These are phyloP conservation scores for Protomyces gravidus DNA, from an alignment of 1,139 yeast species.

Conservation along the genomic window DNA sequence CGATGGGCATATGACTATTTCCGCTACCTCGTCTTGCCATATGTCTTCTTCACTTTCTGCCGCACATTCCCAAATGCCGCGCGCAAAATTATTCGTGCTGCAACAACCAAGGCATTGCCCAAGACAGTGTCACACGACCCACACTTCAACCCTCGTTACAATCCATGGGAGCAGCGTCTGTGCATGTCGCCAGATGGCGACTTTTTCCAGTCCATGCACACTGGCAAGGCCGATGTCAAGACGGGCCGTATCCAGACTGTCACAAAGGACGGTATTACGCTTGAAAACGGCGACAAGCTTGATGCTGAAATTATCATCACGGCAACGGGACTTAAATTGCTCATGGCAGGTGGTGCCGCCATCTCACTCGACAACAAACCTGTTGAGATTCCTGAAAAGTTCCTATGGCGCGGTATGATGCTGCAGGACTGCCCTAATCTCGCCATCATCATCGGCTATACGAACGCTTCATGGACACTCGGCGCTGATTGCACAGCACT, in stretches of 20 bases:
- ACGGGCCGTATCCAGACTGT: constrained; percentile 43
- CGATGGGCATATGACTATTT: constrained; percentile 1
- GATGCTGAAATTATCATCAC: constrained; percentile 45
- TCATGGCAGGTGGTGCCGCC: constrained; percentile 17
- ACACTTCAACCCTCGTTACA: constrained; percentile 17
- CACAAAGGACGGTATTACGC: constrained; percentile 43
- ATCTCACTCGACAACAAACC: constrained; percentile 8
- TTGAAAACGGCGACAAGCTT: constrained; percentile 44
- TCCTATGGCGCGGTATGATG: constrained; percentile 22
- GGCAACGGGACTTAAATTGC: constrained; percentile 44
- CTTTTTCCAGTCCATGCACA: constrained; percentile 44
- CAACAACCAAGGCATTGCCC: constrained; percentile 9
- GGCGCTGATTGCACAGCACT: constrained; percentile 25
- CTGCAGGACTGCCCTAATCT: constrained; percentile 13
- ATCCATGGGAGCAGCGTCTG: constrained; percentile 19
- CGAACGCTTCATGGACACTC: constrained; percentile 22
- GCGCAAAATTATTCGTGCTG: constrained; percentile 41
- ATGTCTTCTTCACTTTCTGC: constrained; percentile 38
- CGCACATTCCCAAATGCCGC: constrained; percentile 43
- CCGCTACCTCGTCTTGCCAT: constrained; percentile 42
- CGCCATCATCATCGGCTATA: constrained; percentile 15
- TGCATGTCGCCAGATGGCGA: constrained; percentile 46
- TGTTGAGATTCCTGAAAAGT: constrained; percentile 13
- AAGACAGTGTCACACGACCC: constrained; percentile 13
- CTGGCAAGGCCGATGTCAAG: constrained; percentile 44